Percentiles rank a stretch among this genome's conserved stretches.
Evolutionary conservation across 2,329 filamentous ascomycete genomes (phyloP).

Genomic region (Huntiella abstrusa): DNA sequence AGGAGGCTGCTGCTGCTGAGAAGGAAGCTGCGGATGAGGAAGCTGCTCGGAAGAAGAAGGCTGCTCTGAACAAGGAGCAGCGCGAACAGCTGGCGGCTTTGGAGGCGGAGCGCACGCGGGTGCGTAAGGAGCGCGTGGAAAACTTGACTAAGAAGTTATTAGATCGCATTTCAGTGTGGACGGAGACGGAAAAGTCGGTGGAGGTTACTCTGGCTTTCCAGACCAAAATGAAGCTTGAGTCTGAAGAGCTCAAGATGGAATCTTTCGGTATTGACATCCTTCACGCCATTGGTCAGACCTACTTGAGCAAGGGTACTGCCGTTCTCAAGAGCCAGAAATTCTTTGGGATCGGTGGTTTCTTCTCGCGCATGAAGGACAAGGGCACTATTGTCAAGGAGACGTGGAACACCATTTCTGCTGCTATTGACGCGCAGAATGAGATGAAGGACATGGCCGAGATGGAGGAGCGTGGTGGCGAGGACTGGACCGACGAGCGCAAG

Average conservation of each 20-base stretch:
- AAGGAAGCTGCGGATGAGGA: slow-evolving; percentile 50
- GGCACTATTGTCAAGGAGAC: slow-evolving; percentile 93
- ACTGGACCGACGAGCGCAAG: slow-evolving; percentile 97
- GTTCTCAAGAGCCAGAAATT: slow-evolving; percentile 94
- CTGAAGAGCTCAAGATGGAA: slow-evolving; percentile 98
- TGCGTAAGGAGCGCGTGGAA: slow-evolving; percentile 78
- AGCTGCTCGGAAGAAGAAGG: slow-evolving; percentile 63
- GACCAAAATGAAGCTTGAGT: slow-evolving; percentile 84
- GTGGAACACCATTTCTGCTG: slow-evolving; percentile 91
- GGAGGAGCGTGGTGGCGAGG: slow-evolving; percentile 85
- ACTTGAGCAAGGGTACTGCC: slow-evolving; percentile 68
- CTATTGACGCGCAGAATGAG: slow-evolving; percentile 91
- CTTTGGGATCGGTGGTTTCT: slow-evolving; percentile 88
- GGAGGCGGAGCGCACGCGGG: slow-evolving; percentile 64
- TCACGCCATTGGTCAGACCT: slow-evolving; percentile 84
- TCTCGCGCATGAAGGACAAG: slow-evolving; percentile 87
- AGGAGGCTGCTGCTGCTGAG: slow-evolving; percentile 45
- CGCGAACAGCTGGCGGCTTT: slow-evolving; percentile 77
- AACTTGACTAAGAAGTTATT: slow-evolving; percentile 69
- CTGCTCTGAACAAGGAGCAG: slow-evolving; percentile 73
- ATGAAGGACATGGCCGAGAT: slow-evolving; percentile 98
- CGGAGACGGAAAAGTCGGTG: slow-evolving; percentile 75
- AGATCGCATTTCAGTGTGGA: slow-evolving; percentile 85
- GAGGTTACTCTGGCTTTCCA: slow-evolving; percentile 82
- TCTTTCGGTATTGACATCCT: slow-evolving; percentile 92